A percentile compares a stretch with the other conserved stretches of the same genome.
phyloP scores from a whole-genome alignment of 805 yeast genomes.

The Monosporozyma aerobia region DNA sequence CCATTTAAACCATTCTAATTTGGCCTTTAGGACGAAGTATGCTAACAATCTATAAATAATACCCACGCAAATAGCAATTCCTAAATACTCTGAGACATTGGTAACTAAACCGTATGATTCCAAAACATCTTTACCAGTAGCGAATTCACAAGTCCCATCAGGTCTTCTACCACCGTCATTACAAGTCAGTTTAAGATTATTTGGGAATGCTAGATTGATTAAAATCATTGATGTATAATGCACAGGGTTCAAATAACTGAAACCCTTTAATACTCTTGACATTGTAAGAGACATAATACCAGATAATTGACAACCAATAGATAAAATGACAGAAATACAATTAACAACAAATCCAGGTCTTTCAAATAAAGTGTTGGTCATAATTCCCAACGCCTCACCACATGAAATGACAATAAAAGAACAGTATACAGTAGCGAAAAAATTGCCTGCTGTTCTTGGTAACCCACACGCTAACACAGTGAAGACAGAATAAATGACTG shows the following conservation, averaged over 20 bases:
- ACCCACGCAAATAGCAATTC: slow-evolving; percentile 25
- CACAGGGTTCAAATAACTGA: slow-evolving; percentile 71
- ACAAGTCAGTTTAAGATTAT: slow-evolving; percentile 44
- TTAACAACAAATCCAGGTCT: slow-evolving; percentile 79
- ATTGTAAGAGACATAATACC: slow-evolving; percentile 76
- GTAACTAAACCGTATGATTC: slow-evolving; percentile 39
- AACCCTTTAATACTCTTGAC: slow-evolving; percentile 56
- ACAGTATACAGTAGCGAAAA: slow-evolving; percentile 52
- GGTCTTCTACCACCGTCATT: slow-evolving; percentile 29
- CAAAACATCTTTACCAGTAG: slow-evolving; percentile 48
- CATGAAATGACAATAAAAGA: slow-evolving; percentile 50
- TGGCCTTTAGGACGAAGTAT: slow-evolving; percentile 18
- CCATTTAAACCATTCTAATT: slow-evolving; percentile 25
- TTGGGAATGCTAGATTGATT: slow-evolving; percentile 50
- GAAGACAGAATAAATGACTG: slow-evolving; percentile 50
- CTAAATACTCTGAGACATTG: slow-evolving; percentile 32
- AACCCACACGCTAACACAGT: slow-evolving; percentile 65
- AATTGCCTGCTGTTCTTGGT: slow-evolving; percentile 58
- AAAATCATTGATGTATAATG: slow-evolving; percentile 58
- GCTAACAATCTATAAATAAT: slow-evolving; percentile 21
- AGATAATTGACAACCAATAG: slow-evolving; percentile 73
- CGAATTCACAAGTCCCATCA: slow-evolving; percentile 37
- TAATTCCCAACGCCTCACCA: slow-evolving; percentile 80
- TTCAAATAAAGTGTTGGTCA: slow-evolving; percentile 61
- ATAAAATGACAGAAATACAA: slow-evolving; percentile 53